A percentile compares a stretch with the other conserved stretches of the same genome.
Evolutionary conservation across 345 rosid genomes (phyloP).

Genomic region (Acer negundo): DNA sequence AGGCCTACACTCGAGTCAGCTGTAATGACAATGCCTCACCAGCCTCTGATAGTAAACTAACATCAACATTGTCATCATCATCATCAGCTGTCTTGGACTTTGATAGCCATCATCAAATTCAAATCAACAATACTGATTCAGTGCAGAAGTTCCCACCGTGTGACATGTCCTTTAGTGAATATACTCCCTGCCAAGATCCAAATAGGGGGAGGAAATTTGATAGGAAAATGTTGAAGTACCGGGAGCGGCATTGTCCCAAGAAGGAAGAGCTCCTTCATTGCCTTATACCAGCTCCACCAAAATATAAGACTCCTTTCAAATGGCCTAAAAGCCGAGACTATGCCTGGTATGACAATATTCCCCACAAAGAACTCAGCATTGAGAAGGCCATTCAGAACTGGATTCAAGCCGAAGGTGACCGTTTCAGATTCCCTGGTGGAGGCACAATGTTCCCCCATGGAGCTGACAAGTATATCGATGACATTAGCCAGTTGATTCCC

Average conservation of each 20-base stretch:
- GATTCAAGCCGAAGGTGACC: conserved; percentile 92
- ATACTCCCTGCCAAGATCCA: conserved; percentile 86
- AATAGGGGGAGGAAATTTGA: conserved; percentile 74
- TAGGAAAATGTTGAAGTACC: conserved; percentile 75
- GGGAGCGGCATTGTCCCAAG: conserved; percentile 90
- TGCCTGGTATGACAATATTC: conserved; percentile 96
- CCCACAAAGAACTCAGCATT: conserved; percentile 89
- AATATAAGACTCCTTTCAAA: conserved; percentile 89
- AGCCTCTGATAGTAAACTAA: conserved; percentile 15
- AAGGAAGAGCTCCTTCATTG: conserved; percentile 72
- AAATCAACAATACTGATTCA: conserved; percentile 38
- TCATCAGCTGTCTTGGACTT: conserved; percentile 51
- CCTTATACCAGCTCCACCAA: conserved; percentile 92
- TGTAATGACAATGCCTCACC: conserved; percentile 44
- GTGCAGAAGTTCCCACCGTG: conserved; percentile 60
- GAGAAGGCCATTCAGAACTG: conserved; percentile 98
- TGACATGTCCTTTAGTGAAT: conserved; percentile 70
- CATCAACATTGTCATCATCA: conserved; percentile 25
- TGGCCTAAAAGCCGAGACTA: conserved; percentile 98
- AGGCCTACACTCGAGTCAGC: conserved; percentile 37
- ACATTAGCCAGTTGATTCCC: conserved; percentile 73
- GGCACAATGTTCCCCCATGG: conserved; percentile 97
- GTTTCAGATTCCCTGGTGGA: conserved; percentile 95
- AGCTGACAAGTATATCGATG: conserved; percentile 94
- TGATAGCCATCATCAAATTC: conserved; percentile 69